A percentile compares a stretch with the other conserved stretches of the same genome.
phyloP scores from a whole-genome alignment of 352 stramenopile genomes.

The Stephanocyclus meneghinianus region DNA sequence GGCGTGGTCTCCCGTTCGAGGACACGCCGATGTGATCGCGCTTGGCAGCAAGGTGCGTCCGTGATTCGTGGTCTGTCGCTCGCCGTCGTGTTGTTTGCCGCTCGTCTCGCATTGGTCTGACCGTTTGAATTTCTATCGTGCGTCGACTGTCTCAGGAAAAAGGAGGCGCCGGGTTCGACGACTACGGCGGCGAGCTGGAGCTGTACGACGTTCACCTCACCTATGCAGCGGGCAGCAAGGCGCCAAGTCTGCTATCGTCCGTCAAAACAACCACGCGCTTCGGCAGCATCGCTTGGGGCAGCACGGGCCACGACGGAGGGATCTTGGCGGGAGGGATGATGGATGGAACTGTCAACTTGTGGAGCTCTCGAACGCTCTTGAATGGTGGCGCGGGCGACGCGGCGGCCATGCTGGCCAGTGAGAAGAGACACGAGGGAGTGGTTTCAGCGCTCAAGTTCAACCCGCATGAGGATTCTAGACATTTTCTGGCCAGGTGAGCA shows the following conservation, averaged over 20 bases:
- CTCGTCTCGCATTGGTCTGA: not conserved
- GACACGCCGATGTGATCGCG: constrained; percentile 68
- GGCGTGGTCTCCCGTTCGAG: constrained; percentile 64
- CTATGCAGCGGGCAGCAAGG: no score
- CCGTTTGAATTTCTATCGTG: constrained; percentile 84
- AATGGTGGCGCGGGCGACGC: constrained; percentile 88
- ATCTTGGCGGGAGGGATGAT: constrained; percentile 95
- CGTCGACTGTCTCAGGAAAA: constrained; percentile 85
- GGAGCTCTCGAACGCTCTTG: constrained; percentile 90
- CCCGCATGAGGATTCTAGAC: constrained; percentile 88
- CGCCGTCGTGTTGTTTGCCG: not conserved
- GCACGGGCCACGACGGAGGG: constrained; percentile 86
- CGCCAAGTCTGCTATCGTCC: no score
- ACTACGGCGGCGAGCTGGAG: constrained; percentile 92
- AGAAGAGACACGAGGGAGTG: constrained; percentile 15
- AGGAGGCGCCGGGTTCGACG: constrained; percentile 75
- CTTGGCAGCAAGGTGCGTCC: constrained; percentile 69
- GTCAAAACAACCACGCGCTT: no score
- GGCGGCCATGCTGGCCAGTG: not conserved
- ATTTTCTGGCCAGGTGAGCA: constrained; percentile 91
- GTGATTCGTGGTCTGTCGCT: no score
- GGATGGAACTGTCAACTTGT: constrained; percentile 94
- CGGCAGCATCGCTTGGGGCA: constrained; percentile 84
- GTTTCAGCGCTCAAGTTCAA: constrained; percentile 95
- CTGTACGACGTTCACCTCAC: no score